phyloP scores from a whole-genome alignment of 129 eudicot genomes.

The Helichrysum umbraculigerum region DNA sequence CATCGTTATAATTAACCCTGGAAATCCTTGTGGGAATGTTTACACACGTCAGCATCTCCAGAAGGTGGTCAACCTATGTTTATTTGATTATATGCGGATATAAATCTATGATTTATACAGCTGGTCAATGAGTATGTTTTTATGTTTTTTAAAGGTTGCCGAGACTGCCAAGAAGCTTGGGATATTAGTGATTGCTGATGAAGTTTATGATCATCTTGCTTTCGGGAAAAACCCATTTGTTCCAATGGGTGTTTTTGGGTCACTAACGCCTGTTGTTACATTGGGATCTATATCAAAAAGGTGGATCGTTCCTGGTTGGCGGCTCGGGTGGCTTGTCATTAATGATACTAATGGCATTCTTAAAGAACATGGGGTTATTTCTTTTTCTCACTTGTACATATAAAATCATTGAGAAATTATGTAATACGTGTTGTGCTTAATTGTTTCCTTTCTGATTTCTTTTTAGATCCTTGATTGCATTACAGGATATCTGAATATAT shows the following conservation, averaged over 20 bases:
- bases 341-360: constrained; percentile 67
- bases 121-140: background rate
- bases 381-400: constrained; percentile 19
- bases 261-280: constrained; percentile 64
- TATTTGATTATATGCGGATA: background rate
- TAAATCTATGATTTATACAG: too few relatives aligned
- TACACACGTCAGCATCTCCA: constrained; percentile 58
- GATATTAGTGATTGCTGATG: constrained; percentile 74
- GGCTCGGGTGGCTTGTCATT: constrained; percentile 81
- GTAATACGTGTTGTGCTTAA: background rate
- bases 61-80: constrained; percentile 44
- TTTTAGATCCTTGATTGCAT: constrained; percentile 65
- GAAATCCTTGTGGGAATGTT: constrained; percentile 94
- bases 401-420: background rate
- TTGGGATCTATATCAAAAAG: constrained; percentile 84
- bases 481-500: constrained; percentile 52
- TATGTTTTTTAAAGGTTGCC: constrained; percentile 47
- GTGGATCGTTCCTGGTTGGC: constrained; percentile 94
- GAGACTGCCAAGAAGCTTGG: constrained; percentile 83
- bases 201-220: constrained; percentile 74
- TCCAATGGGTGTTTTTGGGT: constrained; percentile 82
- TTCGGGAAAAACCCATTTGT: constrained; percentile 79
- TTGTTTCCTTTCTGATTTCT: background rate
- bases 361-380: constrained; percentile 57
- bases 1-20: constrained; percentile 79